These are phyloP conservation scores for Dujonia santamariae DNA, from an alignment of 1,139 yeast genomes.

Conservation along the genomic window DNA sequence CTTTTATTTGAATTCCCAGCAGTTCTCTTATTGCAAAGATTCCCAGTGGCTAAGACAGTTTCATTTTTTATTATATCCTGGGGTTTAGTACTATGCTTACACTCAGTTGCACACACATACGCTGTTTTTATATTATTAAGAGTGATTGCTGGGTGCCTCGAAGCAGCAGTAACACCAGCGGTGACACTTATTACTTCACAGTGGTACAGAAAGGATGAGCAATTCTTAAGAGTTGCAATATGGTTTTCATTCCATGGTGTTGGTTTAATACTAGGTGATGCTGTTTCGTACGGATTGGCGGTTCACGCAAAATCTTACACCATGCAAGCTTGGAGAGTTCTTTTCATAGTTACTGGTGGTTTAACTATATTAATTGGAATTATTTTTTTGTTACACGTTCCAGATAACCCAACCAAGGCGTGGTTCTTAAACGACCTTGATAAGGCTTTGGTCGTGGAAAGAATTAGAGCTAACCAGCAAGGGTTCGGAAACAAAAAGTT, in stretches of 20 bases:
- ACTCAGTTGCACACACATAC: background rate
- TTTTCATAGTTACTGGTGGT: constrained; percentile 14
- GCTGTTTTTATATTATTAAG: constrained; percentile 1
- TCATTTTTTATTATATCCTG: background rate
- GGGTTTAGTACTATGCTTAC: background rate
- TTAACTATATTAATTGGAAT: constrained; percentile 15
- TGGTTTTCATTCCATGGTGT: background rate
- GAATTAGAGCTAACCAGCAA: constrained; percentile 16
- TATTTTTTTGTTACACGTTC: constrained; percentile 10
- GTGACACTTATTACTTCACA: background rate
- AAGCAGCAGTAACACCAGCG: background rate
- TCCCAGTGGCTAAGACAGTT: constrained; percentile 1
- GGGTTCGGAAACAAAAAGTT: constrained; percentile 25
- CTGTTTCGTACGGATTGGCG: constrained; percentile 22
- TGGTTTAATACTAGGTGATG: background rate
- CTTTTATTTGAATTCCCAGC: constrained; percentile 8
- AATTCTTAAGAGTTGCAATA: background rate
- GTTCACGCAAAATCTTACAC: constrained; percentile 24
- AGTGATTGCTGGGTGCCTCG: background rate
- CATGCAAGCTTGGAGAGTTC: constrained; percentile 23
- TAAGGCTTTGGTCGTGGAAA: constrained; percentile 13
- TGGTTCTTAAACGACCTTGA: constrained; percentile 13
- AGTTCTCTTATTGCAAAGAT: background rate
- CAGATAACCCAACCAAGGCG: constrained; percentile 15
- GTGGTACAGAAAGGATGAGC: background rate